A percentile compares a stretch with the other conserved stretches of the same genome.
These are phyloP conservation scores for Protomyces inundatus DNA, from an alignment of 1,139 yeast species.

Conservation along the genomic window DNA sequence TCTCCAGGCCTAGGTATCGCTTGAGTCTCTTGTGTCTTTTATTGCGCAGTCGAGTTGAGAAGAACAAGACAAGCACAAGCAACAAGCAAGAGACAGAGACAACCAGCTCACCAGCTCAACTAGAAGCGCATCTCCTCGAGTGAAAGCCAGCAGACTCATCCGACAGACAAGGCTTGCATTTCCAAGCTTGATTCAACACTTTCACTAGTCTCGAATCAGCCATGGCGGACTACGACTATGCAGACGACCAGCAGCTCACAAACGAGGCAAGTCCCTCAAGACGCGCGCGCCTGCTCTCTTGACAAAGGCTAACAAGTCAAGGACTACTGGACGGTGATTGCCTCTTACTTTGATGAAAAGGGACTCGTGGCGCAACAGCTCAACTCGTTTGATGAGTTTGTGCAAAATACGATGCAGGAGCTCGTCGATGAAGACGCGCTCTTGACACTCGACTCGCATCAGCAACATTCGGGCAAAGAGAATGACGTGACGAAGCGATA, in stretches of 20 bases:
- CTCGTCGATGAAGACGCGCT: slow-evolving; percentile 94
- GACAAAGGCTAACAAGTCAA: slow-evolving; percentile 36
- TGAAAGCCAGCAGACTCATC: too few species aligned
- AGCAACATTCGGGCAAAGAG: slow-evolving; percentile 87
- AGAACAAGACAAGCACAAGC: too few species aligned
- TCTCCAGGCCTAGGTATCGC: too few species aligned
- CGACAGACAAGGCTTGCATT: too few species aligned
- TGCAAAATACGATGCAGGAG: slow-evolving; percentile 93
- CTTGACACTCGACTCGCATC: slow-evolving; percentile 91
- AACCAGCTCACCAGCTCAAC: too few species aligned
- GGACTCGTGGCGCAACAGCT: slow-evolving; percentile 97
- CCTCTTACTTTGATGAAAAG: slow-evolving; percentile 91
- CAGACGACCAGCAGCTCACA: slow-evolving; percentile 24
- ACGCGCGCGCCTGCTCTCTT: neutral
- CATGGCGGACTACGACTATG: slow-evolving; percentile 18
- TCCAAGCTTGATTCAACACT: neutral
- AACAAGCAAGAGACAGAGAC: too few species aligned
- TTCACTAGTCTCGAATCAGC: neutral
- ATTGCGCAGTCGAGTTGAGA: too few species aligned
- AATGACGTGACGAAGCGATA: slow-evolving; percentile 88
- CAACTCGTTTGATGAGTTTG: slow-evolving; percentile 96
- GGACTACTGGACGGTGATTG: slow-evolving; percentile 98
- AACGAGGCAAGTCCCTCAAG: slow-evolving; percentile 6
- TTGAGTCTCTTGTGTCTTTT: too few species aligned
- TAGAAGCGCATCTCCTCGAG: too few species aligned